Base-by-base conservation (phyloP, 2,329 filamentous ascomycete genomes). In the Penicillium vulpinum region DNA sequence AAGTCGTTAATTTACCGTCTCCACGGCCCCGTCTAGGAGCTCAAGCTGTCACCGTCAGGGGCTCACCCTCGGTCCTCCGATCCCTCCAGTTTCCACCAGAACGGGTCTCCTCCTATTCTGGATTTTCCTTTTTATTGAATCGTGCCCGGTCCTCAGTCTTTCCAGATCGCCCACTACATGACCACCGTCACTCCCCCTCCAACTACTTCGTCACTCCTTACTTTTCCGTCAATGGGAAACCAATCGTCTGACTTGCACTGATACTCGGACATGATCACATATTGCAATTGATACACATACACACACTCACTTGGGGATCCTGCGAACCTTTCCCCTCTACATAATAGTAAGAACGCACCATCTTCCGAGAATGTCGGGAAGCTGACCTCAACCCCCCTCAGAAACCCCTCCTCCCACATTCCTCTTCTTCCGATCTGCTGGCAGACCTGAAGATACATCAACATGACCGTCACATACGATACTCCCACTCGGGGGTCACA, bases 401-500 rank as follows among this genome's bases (percentile, higher is more conserved):
- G 18, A 43, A 40, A 41, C 35, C 58, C 56, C 40, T 36, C 58
- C 56, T 38, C 22, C 22, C 39, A 44, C 49, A 45, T 38, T 53
- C 56, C 51, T 66, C 65, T 67, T 65, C 64, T 68, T 63, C 66
- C 63, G 55, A 66, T 77, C 75, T 77, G 75, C 75, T 68, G 73
- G 73, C 71, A 75, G 73, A 75, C 66, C 66, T 64, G 58, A 62
- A 66, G 66, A 68, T 51, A 64, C 62, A 44, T 51, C 75, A 86
- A 70, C 66, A 95, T 95, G 90, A 90, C 89, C 44, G 85, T 91
- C 76, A 83, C 85, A 71, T 87, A 87, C 75, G 91, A 93, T 79
- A 86, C 69, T 83, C 88, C 75, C 58, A 85, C 87, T 68, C 85
- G 89, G 73, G 85, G 85, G 75, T 84, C 83, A 54, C 79, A 75